These are phyloP conservation scores for Geotrichum histeridarum DNA, from an alignment of 1,139 yeast species.

Conservation along the genomic window DNA sequence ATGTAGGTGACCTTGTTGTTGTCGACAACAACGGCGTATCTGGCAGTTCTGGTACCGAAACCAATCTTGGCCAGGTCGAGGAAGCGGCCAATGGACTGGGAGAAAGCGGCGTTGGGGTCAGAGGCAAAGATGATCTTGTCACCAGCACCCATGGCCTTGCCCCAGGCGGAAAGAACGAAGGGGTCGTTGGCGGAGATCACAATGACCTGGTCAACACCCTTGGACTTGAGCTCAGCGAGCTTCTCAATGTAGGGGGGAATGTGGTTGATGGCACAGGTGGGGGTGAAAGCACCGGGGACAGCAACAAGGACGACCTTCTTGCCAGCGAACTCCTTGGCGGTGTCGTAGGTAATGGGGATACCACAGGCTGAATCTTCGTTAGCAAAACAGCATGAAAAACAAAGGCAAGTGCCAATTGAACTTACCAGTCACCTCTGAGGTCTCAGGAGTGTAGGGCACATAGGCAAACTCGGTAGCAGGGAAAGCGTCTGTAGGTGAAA, in stretches of 20 bases:
- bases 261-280: conserved; percentile 77
- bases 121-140: conserved; percentile 57
- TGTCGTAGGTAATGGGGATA: conserved; percentile 49
- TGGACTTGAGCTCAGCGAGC: conserved; percentile 51
- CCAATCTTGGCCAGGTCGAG: conserved; percentile 55
- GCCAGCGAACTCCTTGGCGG: conserved; percentile 46
- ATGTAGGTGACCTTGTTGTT: conserved; percentile 60
- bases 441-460: conserved; percentile 50
- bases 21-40: conserved; percentile 68
- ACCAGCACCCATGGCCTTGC: conserved; percentile 56
- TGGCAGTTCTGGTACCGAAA: conserved; percentile 58
- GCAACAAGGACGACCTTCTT: conserved; percentile 65
- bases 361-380: conserved; percentile 41
- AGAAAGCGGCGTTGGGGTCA: conserved; percentile 63
- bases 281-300: conserved; percentile 91
- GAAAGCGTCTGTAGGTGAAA: conserved; percentile 38
- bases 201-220: conserved; percentile 67
- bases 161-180: conserved; percentile 76
- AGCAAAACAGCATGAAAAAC: background rate
- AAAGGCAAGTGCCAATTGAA: conserved; percentile 25
- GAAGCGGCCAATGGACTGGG: conserved; percentile 56
- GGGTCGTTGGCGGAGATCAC: conserved; percentile 79
- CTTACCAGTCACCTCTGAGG: conserved; percentile 41
- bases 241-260: conserved; percentile 66
- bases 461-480: conserved; percentile 55